phyloP scores from a whole-genome alignment of 2,329 filamentous ascomycete genomes.

The Knufia petricola region DNA sequence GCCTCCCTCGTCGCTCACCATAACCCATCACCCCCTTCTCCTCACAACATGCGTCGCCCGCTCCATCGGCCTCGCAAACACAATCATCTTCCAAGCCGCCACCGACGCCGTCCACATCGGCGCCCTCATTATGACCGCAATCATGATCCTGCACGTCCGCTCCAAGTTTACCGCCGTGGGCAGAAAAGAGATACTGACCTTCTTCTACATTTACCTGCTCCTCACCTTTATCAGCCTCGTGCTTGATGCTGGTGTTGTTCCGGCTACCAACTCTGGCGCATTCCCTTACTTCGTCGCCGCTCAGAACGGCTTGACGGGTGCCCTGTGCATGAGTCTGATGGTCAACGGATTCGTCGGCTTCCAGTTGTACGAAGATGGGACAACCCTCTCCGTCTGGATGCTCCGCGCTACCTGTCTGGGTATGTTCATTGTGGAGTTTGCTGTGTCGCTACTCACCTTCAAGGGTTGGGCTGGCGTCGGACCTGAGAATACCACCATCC shows the following conservation, averaged over 20 bases:
- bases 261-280: conserved; percentile 59
- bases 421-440: conserved; percentile 79
- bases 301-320: conserved; percentile 75
- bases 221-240: conserved; percentile 81
- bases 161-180: conserved; percentile 95
- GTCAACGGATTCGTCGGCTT: conserved; percentile 99
- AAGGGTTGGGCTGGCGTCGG: conserved; percentile 79
- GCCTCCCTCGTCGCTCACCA: conserved; percentile 45
- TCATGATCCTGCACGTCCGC: conserved; percentile 95
- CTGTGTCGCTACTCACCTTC: conserved; percentile 85
- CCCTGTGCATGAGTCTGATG: conserved; percentile 76
- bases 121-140: conserved; percentile 81
- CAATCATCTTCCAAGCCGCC: conserved; percentile 93
- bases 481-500: conserved; percentile 73
- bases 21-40: conserved; percentile 63
- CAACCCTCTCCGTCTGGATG: conserved; percentile 85
- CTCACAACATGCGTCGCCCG: conserved; percentile 86
- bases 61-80: conserved; percentile 93
- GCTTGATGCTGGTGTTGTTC: conserved; percentile 85
- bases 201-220: conserved; percentile 95
- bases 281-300: conserved; percentile 88
- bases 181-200: conserved; percentile 66
- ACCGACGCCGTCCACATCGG: conserved; percentile 86
- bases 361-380: conserved; percentile 96
- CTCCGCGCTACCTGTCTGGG: conserved; percentile 65